Conservation (phyloP, 2,329 filamentous ascomycete species). For the Colletotrichum sp. region DNA sequence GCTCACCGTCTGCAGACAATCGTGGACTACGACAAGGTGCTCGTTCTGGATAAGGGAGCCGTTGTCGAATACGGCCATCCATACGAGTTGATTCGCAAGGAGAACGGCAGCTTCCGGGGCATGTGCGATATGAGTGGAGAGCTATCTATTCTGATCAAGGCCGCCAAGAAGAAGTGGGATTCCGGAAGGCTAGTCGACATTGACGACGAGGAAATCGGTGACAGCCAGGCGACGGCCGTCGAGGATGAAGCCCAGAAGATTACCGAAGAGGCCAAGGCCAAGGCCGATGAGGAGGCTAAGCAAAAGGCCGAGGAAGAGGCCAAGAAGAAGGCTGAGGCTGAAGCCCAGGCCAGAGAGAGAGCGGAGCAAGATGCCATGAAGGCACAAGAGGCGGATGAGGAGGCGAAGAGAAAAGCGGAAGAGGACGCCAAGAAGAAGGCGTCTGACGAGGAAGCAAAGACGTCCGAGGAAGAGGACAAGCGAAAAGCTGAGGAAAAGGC, state of each 20-base stretch:
- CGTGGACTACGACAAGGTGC: slow-evolving; percentile 96
- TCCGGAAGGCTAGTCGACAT: slow-evolving; percentile 41
- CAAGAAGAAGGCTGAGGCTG: background rate
- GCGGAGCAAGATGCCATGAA: slow-evolving; percentile 11
- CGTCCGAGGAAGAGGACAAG: slow-evolving; percentile 1
- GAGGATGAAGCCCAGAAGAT: slow-evolving; percentile 1
- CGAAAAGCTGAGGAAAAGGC: background rate
- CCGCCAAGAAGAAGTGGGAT: slow-evolving; percentile 61
- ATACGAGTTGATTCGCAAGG: slow-evolving; percentile 76
- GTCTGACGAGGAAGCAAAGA: background rate
- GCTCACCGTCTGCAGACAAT: slow-evolving; percentile 96
- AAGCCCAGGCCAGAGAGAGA: background rate
- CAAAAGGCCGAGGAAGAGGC: background rate
- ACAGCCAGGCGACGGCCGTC: background rate
- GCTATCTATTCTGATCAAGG: slow-evolving; percentile 52
- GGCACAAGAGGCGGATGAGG: background rate
- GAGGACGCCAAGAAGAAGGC: slow-evolving; percentile 6
- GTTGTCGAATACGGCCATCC: slow-evolving; percentile 93
- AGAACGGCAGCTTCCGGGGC: slow-evolving; percentile 66
- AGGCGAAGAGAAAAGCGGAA: slow-evolving; percentile 6
- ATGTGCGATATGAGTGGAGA: slow-evolving; percentile 73
- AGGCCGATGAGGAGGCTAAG: background rate
- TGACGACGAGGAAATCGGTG: slow-evolving; percentile 11
- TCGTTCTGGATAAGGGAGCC: slow-evolving; percentile 88
- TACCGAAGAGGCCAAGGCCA: background rate